Base-by-base conservation (phyloP, 768 basidiomycete genomes). In the Collybia sordida region DNA sequence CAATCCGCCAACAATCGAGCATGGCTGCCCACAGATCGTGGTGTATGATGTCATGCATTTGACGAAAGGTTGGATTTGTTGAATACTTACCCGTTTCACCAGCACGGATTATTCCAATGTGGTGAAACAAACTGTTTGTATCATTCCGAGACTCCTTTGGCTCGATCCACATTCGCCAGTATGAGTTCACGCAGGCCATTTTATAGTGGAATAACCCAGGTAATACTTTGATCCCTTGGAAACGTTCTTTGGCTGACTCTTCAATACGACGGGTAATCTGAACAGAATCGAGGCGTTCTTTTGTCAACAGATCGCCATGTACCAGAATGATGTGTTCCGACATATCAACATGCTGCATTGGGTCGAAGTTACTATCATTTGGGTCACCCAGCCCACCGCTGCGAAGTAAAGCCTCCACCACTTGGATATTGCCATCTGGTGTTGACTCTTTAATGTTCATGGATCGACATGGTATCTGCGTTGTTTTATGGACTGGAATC, bases 31-130 rank as follows among this genome's bases (percentile, higher is more conserved):
- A 9, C 58, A 45, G 23, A 36, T 42, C 48, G 28, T 70, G 64
- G 22, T 55, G 43, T 0, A 67, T 58, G 0, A 67, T 34, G 14
- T 68, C 57, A 39, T 70, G 67, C 56, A 63, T 66, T 25, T 45
- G 38, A 0, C 65, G 58, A 45, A 65, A 72, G 3, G 52, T 54
- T 0, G 68, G 64, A 3, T 65, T 59, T 3, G 47, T 43, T 0
- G 28, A 51, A 22, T 69, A 50, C 17, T 48, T 55, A 0, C 55
- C 59, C 0, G 56, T 61, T 12, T 71, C 65, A 2, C 56, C 43
- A 11, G 65, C 63, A 0, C 61, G 50, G 0, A 69, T 40, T 4
- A 42, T 27, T 1, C 43, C 46, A 2, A 64, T 46, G 35, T 41
- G 17, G 4, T 46, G 22, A 18, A 43, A 52, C 45, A 56, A 11